These are phyloP conservation scores for Kurtzmaniella quercitrusa DNA, from an alignment of 1,139 yeast genomes.

Conservation along the genomic window DNA sequence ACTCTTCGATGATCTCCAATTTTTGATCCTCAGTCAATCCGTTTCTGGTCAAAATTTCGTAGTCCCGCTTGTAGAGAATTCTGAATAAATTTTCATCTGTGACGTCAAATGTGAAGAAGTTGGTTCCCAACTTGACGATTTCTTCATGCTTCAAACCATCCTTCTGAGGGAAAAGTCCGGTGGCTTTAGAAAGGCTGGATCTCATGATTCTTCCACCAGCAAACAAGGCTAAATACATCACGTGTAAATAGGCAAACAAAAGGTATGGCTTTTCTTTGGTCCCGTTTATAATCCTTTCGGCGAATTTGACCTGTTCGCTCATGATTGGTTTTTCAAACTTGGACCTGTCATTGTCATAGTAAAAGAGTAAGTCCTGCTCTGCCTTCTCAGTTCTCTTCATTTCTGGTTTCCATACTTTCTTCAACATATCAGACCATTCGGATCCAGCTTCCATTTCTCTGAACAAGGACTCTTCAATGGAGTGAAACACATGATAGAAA, in stretches of 20 bases:
- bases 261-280: conserved; percentile 64
- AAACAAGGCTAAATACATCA: conserved; percentile 77
- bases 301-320: conserved; percentile 58
- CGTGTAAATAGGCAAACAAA: conserved; percentile 80
- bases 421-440: conserved; percentile 41
- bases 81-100: conserved; percentile 66
- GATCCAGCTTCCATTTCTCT: conserved; percentile 41
- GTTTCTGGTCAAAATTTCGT: conserved; percentile 71
- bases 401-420: conserved; percentile 66
- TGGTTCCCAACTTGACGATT: conserved; percentile 58
- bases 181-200: conserved; percentile 59
- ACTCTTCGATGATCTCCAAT: conserved; percentile 63
- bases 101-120: conserved; percentile 68
- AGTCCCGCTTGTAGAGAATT: conserved; percentile 65
- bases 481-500: conserved; percentile 69
- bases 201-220: conserved; percentile 82
- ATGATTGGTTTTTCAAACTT: conserved; percentile 57
- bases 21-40: conserved; percentile 66
- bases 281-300: conserved; percentile 51
- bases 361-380: conserved; percentile 61
- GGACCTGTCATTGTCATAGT: conserved; percentile 51
- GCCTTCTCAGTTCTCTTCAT: conserved; percentile 59
- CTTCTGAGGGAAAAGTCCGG: conserved; percentile 72
- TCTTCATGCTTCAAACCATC: conserved; percentile 61
- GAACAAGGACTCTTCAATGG: conserved; percentile 57